phyloP scores from a whole-genome alignment of 2,329 filamentous ascomycete species.

The Penicillium sp. region DNA sequence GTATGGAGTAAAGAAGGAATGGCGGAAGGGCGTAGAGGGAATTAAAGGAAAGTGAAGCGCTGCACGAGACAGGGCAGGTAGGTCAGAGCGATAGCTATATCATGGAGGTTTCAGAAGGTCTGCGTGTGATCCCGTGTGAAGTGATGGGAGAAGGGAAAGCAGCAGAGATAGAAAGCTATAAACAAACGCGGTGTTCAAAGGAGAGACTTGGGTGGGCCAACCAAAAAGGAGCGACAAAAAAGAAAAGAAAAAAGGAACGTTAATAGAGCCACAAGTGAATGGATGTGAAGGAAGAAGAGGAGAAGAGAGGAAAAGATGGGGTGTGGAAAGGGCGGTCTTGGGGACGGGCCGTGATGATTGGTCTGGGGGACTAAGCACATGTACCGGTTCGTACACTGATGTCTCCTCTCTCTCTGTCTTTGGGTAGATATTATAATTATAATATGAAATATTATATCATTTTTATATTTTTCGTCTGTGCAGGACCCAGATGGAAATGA shows the following conservation, averaged over 20 bases:
- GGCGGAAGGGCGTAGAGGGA: conserved; percentile 2
- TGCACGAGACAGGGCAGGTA: background rate
- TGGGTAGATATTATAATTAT: background rate
- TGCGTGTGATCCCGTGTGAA: background rate
- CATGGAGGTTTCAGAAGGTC: conserved; percentile 2
- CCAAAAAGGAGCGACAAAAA: conserved; percentile 22
- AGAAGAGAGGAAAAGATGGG: conserved; percentile 17
- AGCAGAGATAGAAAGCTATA: conserved; percentile 20
- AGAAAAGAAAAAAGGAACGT: conserved; percentile 21
- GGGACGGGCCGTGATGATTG: conserved; percentile 4
- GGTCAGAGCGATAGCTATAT: background rate
- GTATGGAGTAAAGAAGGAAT: conserved; percentile 3
- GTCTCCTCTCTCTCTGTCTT: background rate
- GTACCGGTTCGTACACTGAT: background rate
- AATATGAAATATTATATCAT: background rate
- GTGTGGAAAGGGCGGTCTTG: conserved; percentile 9
- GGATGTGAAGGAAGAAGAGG: conserved; percentile 12
- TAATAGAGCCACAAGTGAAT: conserved; percentile 5
- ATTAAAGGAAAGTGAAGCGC: conserved; percentile 4
- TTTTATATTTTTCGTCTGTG: background rate
- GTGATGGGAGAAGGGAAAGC: conserved; percentile 3
- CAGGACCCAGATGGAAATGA: background rate
- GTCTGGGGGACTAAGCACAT: background rate
- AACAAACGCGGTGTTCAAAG: conserved; percentile 17
- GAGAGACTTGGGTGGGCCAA: conserved; percentile 24